Percentiles rank a stretch among this genome's conserved stretches.
These are phyloP conservation scores for Mycena capillaripes DNA, from an alignment of 768 basidiomycete genomes.

Conservation along the genomic window DNA sequence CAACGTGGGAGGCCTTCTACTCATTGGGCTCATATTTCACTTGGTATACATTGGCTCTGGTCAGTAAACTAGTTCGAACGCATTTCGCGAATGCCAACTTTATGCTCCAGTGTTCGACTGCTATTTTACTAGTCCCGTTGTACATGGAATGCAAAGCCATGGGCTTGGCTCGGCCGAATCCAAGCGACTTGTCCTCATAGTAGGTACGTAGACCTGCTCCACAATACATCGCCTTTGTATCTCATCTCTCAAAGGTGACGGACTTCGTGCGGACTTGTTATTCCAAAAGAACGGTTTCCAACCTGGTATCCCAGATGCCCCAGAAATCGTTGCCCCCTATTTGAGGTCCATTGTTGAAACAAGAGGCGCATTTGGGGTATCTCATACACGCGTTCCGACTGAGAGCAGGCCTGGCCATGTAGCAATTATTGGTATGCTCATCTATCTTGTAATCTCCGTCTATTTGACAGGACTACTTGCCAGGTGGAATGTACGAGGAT, in stretches of 20 bases:
- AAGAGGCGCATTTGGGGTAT: conserved; percentile 86
- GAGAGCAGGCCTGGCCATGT: conserved; percentile 93
- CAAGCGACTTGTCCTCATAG: conserved; percentile 83
- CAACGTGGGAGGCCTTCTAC: conserved; percentile 62
- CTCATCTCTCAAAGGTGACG: conserved; percentile 69
- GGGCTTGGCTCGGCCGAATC: conserved; percentile 63
- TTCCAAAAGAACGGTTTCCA: conserved; percentile 76
- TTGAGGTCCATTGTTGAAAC: conserved; percentile 75
- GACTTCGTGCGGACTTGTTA: conserved; percentile 85
- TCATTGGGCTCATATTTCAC: conserved; percentile 83
- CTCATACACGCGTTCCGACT: conserved; percentile 89
- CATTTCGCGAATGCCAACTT: background rate
- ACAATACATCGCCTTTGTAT: background rate
- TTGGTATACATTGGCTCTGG: conserved; percentile 76
- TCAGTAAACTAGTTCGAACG: conserved; percentile 30
- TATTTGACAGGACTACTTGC: conserved; percentile 44
- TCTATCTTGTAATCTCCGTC: background rate
- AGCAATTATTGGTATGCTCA: conserved; percentile 78
- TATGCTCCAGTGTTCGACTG: conserved; percentile 72
- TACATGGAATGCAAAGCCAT: conserved; percentile 79
- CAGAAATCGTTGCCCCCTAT: conserved; percentile 79
- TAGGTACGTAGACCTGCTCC: conserved; percentile 63
- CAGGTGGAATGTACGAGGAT: conserved; percentile 89
- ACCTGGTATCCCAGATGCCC: conserved; percentile 59
- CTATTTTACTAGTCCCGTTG: conserved; percentile 89